These are phyloP conservation scores for Fraxinus nigra DNA, from an alignment of 305 asterid species.

Conservation along the genomic window DNA sequence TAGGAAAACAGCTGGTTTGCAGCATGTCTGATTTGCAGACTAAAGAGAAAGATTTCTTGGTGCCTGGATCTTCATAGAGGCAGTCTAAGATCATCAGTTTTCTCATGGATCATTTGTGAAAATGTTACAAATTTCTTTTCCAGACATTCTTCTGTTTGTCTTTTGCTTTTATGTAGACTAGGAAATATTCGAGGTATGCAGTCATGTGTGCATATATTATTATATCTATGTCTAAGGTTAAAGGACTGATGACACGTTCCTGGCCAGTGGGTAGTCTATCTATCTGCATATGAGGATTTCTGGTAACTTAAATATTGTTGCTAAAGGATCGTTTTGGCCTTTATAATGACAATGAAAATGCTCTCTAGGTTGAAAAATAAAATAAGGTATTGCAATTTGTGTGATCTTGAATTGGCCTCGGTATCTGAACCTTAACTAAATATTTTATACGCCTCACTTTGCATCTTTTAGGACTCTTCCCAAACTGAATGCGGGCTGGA, in stretches of 20 bases:
- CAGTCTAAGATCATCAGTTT: slow-evolving; percentile 24
- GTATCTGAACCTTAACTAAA: background rate
- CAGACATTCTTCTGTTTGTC: background rate
- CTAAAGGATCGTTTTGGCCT: background rate
- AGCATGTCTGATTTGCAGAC: slow-evolving; percentile 24
- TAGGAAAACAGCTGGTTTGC: no score
- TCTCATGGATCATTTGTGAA: background rate
- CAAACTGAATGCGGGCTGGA: background rate
- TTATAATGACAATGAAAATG: background rate
- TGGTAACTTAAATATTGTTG: background rate
- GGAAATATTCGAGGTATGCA: background rate
- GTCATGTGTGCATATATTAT: background rate
- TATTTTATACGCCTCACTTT: background rate
- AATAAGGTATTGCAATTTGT: background rate
- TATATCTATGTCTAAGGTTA: background rate
- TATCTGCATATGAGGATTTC: background rate
- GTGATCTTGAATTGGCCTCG: background rate
- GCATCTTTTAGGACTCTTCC: background rate
- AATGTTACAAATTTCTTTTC: background rate
- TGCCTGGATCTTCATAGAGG: slow-evolving; percentile 28
- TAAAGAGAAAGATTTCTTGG: slow-evolving; percentile 21
- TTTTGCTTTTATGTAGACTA: background rate
- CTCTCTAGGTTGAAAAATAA: background rate
- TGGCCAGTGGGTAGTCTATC: background rate
- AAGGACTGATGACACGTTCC: background rate